phyloP scores from a whole-genome alignment of 225 moss, liverwort and hornwort genomes.

The Bryoerythrophyllum caledonicum region DNA sequence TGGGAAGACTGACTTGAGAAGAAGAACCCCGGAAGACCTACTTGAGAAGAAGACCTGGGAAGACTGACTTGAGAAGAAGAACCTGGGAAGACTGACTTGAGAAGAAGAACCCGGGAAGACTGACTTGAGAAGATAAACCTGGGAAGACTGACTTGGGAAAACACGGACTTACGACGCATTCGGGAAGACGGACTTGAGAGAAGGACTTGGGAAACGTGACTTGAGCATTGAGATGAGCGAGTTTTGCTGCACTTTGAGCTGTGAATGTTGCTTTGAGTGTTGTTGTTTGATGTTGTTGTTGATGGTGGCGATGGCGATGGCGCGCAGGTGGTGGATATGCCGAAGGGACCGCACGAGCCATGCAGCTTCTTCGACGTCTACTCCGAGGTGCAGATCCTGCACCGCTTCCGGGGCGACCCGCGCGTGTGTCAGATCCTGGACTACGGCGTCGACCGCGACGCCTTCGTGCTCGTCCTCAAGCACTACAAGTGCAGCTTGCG shows the following conservation, averaged over 20 bases:
- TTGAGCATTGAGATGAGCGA: no score
- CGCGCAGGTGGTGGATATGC: constrained; percentile 70
- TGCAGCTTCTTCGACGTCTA: constrained; percentile 92
- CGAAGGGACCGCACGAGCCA: constrained; percentile 69
- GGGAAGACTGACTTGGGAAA: no score
- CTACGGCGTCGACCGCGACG: constrained; percentile 72
- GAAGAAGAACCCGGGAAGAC: background rate
- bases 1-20: no score
- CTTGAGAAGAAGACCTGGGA: no score
- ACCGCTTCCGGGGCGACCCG: constrained; percentile 61
- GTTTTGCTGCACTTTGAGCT: background rate
- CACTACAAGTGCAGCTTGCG: constrained; percentile 86
- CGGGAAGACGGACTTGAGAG: no score
- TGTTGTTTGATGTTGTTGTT: background rate
- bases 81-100: no score
- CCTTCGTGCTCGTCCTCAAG: constrained; percentile 79
- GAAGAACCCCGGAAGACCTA: background rate
- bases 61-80: no score
- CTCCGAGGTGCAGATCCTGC: constrained; percentile 82
- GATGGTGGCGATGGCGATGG: background rate
- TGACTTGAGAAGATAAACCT: no score
- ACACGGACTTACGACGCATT: no score
- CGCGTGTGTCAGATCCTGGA: constrained; percentile 82
- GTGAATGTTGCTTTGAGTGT: background rate
- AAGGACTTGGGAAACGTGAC: no score